These are phyloP conservation scores for Silybum marianum DNA, from an alignment of 129 eudicot genomes.

Conservation along the genomic window DNA sequence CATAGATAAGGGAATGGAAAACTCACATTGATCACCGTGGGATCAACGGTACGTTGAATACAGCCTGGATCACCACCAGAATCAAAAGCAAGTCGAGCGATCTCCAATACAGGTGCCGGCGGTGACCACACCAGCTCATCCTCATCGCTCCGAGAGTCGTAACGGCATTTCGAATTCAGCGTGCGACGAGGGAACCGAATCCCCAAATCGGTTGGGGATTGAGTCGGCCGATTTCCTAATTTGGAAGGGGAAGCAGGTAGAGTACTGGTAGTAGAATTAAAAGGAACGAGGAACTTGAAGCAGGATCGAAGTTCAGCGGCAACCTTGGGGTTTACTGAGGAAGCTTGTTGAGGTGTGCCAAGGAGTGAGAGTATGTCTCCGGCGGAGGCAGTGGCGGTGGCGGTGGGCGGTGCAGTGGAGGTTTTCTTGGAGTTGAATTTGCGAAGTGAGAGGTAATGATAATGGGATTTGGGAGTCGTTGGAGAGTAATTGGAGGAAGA, in stretches of 20 bases:
- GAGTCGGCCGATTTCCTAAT: not conserved
- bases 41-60: conserved; percentile 74
- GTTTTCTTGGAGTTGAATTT: conserved; percentile 17
- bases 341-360: conserved; percentile 65
- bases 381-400: conserved; percentile 36
- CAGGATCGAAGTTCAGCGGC: conserved; percentile 67
- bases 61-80: conserved; percentile 76
- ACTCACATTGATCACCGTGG: conserved; percentile 62
- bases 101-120: conserved; percentile 73
- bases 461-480: conserved; percentile 10
- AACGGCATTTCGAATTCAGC: conserved; percentile 30
- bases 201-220: not conserved
- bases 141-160: not conserved
- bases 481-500: conserved; percentile 22
- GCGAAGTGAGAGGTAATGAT: not conserved
- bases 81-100: conserved; percentile 85
- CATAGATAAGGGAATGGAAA: not conserved
- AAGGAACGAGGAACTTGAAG: conserved; percentile 89
- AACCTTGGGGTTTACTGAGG: conserved; percentile 39
- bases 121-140: conserved; percentile 78
- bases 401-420: conserved; percentile 36
- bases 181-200: conserved; percentile 25
- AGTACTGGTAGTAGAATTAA: not conserved
- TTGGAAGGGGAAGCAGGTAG: not conserved
- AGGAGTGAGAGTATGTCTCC: conserved; percentile 73